Base-by-base conservation (phyloP, 805 yeast species). In the Jamesozyma gamospora region DNA sequence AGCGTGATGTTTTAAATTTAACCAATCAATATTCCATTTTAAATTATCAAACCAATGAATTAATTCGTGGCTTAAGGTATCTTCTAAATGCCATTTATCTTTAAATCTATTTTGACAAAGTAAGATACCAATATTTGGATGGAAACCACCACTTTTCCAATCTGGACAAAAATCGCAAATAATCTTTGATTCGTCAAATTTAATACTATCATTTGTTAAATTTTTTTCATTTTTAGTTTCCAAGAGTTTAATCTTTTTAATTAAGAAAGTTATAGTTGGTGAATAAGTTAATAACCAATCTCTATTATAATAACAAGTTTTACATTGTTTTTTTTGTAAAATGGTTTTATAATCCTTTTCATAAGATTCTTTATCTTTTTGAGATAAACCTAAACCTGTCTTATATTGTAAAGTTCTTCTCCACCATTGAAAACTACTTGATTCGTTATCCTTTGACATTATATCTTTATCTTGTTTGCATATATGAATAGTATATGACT, bases 41-140 rank as follows among this genome's bases (percentile, higher is more conserved):
- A 84, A 67, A 54, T 87, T 79, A 62, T 92, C 98, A 61, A 85
- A 92, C 45, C 87, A 92, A 61, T 92, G 98, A 27, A 92, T 77
- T 58, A 92, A 68, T 56, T 92, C 98, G 57, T 92, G 98, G 2
- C 96, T 72, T 46, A 92, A 63, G 0, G 94, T 84, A 53, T 92
- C 97, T 56, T 90, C 96, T 42, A 87, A 62, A 51, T 85, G 94
- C 72, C 81, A 77, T 55, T 79, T 79, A 55, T 78, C 77, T 34
- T 67, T 64, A 31, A 85, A 69, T 62, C 87, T 71, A 60, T 92
- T 88, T 45, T 88, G 86, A 62, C 98, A 92, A 6, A 92, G 62
- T 42, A 87, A 66, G 19, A 92, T 79, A 2, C 98, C 98, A 32
- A 75, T 58, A 29, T 85, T 82, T 0, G 97, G 96, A 55, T 88